Percentiles rank a stretch among this genome's conserved stretches.
Evolutionary conservation across 495 filamentous ascomycete species (phyloP).

Genomic region (Trichoderma gamsii): DNA sequence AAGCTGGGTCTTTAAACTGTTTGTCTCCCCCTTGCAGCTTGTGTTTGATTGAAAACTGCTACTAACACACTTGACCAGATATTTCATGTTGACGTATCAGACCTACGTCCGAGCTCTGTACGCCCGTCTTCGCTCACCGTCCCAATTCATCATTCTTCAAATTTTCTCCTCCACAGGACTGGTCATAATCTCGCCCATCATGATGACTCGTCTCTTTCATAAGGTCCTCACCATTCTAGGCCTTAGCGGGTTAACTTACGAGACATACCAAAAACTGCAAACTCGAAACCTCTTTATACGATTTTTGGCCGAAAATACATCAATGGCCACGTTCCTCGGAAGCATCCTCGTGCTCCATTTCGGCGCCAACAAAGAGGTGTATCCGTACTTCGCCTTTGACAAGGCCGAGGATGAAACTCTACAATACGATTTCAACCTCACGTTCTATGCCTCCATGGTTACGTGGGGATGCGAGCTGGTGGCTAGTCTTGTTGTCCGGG

Average conservation of each 20-base stretch:
- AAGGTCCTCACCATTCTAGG: slow-evolving; percentile 40
- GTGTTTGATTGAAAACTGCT: neutral
- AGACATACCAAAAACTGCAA: slow-evolving; percentile 53
- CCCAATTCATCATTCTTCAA: slow-evolving; percentile 56
- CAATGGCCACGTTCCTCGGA: slow-evolving; percentile 59
- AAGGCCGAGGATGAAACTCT: slow-evolving; percentile 33
- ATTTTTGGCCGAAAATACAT: slow-evolving; percentile 55
- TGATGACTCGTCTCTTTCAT: slow-evolving; percentile 54
- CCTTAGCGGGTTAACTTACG: slow-evolving; percentile 48
- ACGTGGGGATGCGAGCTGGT: slow-evolving; percentile 58
- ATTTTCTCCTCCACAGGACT: slow-evolving; percentile 49
- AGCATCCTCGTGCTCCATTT: slow-evolving; percentile 56
- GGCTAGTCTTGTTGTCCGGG: slow-evolving; percentile 50
- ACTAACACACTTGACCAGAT: slow-evolving; percentile 31
- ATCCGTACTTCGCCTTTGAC: slow-evolving; percentile 54
- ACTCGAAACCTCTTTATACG: slow-evolving; percentile 57
- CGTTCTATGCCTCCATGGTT: slow-evolving; percentile 51
- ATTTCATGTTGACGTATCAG: slow-evolving; percentile 61
- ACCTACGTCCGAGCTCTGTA: slow-evolving; percentile 65
- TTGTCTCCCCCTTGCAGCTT: slow-evolving; percentile 19
- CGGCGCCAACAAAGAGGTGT: slow-evolving; percentile 54
- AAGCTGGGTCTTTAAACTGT: slow-evolving; percentile 61
- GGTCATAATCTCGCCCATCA: slow-evolving; percentile 53
- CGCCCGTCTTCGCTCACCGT: slow-evolving; percentile 52
- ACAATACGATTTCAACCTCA: slow-evolving; percentile 50